These are phyloP conservation scores for Luffa aegyptiaca DNA, from an alignment of 306 rosid genomes.

Conservation along the genomic window DNA sequence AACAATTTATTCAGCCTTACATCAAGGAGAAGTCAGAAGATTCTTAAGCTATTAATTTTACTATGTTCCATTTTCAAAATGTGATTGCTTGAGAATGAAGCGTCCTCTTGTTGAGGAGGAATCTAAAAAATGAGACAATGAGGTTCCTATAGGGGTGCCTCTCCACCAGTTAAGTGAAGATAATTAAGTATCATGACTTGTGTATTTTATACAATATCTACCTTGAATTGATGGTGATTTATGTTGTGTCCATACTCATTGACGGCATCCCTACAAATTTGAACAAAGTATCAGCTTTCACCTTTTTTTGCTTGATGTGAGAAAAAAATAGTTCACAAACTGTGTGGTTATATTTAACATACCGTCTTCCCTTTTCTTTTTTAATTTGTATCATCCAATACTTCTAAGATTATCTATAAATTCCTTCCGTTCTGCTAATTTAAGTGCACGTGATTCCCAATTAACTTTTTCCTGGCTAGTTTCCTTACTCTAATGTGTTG, in stretches of 20 bases:
- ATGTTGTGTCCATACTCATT: slow-evolving; percentile 2
- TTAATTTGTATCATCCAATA: neutral
- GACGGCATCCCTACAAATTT: neutral
- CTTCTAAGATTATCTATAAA: neutral
- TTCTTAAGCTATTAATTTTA: neutral
- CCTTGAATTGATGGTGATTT: slow-evolving; percentile 3
- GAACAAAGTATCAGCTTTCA: neutral
- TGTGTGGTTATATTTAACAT: neutral
- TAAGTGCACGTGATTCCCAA: neutral
- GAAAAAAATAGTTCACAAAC: neutral
- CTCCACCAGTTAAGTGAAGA: neutral
- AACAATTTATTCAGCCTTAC: neutral
- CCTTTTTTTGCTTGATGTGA: neutral
- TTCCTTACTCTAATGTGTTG: neutral
- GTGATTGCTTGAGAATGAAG: neutral
- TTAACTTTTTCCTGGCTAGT: neutral
- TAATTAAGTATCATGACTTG: neutral
- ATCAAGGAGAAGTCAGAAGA: neutral
- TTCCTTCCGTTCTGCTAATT: neutral
- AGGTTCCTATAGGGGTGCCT: neutral
- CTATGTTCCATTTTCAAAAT: neutral
- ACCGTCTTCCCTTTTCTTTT: neutral
- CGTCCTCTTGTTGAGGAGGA: neutral
- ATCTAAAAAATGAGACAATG: neutral
- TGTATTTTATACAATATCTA: slow-evolving; percentile 3